Evolutionary conservation across 176 grass and related monocot genomes (phyloP), one percentile per base, ranked within the genome.

Genomic region (sorghum (Sorghum bicolor)): DNA sequence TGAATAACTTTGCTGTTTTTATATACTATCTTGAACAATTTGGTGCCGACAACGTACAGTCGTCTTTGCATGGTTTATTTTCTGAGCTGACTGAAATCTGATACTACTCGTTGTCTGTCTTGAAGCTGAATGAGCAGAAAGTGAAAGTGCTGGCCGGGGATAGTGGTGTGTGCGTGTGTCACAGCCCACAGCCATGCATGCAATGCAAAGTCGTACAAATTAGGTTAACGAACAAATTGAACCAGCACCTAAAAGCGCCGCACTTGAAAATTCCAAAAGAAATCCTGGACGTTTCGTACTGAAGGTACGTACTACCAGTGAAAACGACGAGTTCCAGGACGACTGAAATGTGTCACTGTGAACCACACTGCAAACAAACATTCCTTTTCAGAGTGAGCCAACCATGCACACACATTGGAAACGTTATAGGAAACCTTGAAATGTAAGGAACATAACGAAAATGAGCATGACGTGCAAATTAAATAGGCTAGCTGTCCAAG

Each of bases 221-320:
- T 60, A 57, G 48, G 67, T 70, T 77, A 78, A 85, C 74, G 64
- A 85, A 85, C 64, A 85, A 84, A 77, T 85, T 85, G 83, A 85
- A 70, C 47, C 83, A 32, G n/a, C 73, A 85, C 64, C 64, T 85
- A 85, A 70, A 69, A 43, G 36, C 1, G 7, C 61, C 61, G 12
- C 11, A 5, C 50, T 38, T 1, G 26, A 53, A 38, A 81, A 39
- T 39, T 20, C 3, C 2, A 16, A 76, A 57, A 64, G 26, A 10
- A 55, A 75, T 24, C n/a, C 19, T 76, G 74, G 61, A 58, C 36
- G 26, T 77, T 69, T 69, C 64, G 4, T 38, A 58, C 74, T 13
- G 5, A 85, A 70, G 63, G 67, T 67, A 43, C 25, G 53, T 67
- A 43, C 25, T 0, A 43, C 34, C 1, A 39, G 30, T 64, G 67